Conservation (phyloP, 1,284 basidiomycete species). For the Xanthoconium separans region DNA sequence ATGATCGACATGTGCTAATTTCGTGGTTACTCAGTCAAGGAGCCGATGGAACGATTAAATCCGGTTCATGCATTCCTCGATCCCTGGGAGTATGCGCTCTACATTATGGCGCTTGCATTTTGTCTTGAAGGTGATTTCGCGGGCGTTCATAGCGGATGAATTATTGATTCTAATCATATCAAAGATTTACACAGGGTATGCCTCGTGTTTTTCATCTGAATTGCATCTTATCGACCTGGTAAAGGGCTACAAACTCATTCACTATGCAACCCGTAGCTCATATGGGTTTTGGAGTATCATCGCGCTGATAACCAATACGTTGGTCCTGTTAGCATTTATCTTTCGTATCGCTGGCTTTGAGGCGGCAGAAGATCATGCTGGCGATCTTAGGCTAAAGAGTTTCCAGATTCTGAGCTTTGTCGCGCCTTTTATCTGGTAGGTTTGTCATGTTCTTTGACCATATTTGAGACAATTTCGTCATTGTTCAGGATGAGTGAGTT, state of each 20-base stretch:
- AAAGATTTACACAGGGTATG: conserved; percentile 68
- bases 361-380: conserved; percentile 40
- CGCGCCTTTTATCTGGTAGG: conserved; percentile 82
- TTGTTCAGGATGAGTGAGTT: conserved; percentile 72
- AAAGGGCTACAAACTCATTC: conserved; percentile 65
- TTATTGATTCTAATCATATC: conserved; percentile 1
- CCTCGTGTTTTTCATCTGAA: neutral
- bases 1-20: neutral
- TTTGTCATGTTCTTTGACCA: conserved; percentile 6
- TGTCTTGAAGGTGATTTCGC: conserved; percentile 67
- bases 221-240: neutral
- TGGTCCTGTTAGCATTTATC: conserved; percentile 73
- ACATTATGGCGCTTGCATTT: conserved; percentile 75
- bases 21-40: conserved; percentile 50
- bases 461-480: neutral
- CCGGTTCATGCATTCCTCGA: conserved; percentile 56
- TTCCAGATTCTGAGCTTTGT: conserved; percentile 89
- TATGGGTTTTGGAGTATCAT: conserved; percentile 84
- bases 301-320: conserved; percentile 66
- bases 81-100: conserved; percentile 76
- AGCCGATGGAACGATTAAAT: conserved; percentile 66
- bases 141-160: neutral
- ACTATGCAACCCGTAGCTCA: conserved; percentile 67
- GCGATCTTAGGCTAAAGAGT: conserved; percentile 58
- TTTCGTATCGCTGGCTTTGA: conserved; percentile 69